A percentile compares a stretch with the other conserved stretches of the same genome.
phyloP scores from a whole-genome alignment of 2,329 filamentous ascomycete species.

The Pestalotiopsis sp. region DNA sequence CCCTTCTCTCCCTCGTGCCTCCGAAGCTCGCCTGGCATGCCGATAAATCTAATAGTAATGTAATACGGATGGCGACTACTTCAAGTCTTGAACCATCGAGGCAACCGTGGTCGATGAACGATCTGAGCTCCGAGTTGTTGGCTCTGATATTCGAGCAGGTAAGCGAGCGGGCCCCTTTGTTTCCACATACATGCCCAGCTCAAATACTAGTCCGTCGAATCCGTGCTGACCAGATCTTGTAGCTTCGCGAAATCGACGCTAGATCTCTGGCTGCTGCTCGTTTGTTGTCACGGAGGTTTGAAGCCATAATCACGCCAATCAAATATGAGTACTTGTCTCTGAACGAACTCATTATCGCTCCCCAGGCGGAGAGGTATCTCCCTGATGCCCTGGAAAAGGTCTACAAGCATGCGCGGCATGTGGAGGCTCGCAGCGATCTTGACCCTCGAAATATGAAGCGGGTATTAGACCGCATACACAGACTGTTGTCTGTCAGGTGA shows the following conservation, averaged over 20 bases:
- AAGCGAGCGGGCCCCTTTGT: slow-evolving; percentile 10
- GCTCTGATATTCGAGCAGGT: slow-evolving; percentile 45
- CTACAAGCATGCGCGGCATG: slow-evolving; percentile 40
- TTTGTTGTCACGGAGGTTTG: slow-evolving; percentile 40
- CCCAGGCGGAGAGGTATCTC: slow-evolving; percentile 34
- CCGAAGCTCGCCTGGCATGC: neutral
- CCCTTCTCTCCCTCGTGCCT: slow-evolving; percentile 12
- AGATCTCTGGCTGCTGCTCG: slow-evolving; percentile 36
- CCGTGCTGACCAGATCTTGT: slow-evolving; percentile 17
- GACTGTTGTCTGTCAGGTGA: slow-evolving; percentile 44
- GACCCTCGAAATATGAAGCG: slow-evolving; percentile 36
- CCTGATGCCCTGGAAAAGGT: slow-evolving; percentile 38
- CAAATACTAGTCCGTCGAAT: neutral
- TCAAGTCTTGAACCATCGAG: slow-evolving; percentile 10
- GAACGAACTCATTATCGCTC: slow-evolving; percentile 38
- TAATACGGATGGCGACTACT: slow-evolving; percentile 19
- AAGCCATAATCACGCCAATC: slow-evolving; percentile 45
- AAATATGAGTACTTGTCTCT: slow-evolving; percentile 41
- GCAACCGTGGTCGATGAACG: slow-evolving; percentile 31
- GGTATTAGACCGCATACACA: slow-evolving; percentile 37
- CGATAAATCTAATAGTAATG: slow-evolving; percentile 6
- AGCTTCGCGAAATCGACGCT: slow-evolving; percentile 43
- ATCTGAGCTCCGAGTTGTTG: slow-evolving; percentile 47
- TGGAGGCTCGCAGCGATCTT: slow-evolving; percentile 43
- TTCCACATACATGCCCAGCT: neutral